Conservation (phyloP, 306 rosid species). For the Chamaecrista fasciculata region DNA sequence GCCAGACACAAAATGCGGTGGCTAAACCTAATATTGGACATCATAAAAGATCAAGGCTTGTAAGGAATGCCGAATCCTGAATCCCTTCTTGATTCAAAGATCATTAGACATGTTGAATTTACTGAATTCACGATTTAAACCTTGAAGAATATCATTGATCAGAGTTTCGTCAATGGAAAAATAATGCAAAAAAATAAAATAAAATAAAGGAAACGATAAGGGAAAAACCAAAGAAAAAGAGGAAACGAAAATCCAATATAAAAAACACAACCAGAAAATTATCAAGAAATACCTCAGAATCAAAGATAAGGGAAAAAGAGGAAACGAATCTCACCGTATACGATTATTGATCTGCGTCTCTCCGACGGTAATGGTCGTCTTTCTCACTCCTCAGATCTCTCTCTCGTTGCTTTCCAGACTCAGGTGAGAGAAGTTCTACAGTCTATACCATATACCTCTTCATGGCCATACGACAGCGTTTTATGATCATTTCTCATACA, state of each 20-base stretch:
- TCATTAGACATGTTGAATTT: neutral
- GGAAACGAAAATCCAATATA: neutral
- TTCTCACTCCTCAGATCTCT: neutral
- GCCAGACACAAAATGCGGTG: slow-evolving; percentile 1
- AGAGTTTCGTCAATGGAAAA: neutral
- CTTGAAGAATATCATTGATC: neutral
- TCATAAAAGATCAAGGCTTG: neutral
- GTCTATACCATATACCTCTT: too few relatives aligned
- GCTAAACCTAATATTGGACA: neutral
- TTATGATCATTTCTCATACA: too few relatives aligned
- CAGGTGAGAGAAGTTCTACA: too few relatives aligned
- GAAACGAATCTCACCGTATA: neutral
- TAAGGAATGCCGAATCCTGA: neutral
- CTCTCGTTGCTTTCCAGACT: neutral
- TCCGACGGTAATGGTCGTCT: neutral
- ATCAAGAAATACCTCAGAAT: neutral
- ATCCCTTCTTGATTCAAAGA: neutral
- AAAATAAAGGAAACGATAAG: too few relatives aligned
- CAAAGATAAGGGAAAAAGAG: neutral
- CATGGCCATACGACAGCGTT: too few relatives aligned
- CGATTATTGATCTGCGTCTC: neutral
- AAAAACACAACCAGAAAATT: neutral
- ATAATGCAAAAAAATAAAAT: neutral
- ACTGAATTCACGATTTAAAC: neutral
- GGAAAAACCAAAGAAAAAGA: too few relatives aligned